Conservation (phyloP, 805 yeast species). For the Starmera caribaea region DNA sequence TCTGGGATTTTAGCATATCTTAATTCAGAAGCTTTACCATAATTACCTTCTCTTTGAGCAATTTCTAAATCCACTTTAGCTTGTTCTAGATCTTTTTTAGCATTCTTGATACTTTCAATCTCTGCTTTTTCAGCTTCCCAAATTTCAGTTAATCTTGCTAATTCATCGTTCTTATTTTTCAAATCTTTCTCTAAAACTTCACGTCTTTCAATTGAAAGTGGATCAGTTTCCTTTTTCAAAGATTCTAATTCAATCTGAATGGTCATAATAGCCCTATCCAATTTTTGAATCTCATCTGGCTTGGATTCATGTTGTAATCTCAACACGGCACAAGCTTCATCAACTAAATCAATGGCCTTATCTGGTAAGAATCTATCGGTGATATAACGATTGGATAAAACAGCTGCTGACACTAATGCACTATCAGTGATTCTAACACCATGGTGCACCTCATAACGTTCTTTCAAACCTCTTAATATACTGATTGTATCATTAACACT, state of each 20-base stretch:
- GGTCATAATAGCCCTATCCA: constrained; percentile 87
- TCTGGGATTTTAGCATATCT: constrained; percentile 84
- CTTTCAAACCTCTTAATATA: constrained; percentile 87
- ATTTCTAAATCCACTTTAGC: constrained; percentile 78
- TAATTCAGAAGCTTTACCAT: constrained; percentile 79
- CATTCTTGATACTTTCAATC: constrained; percentile 67
- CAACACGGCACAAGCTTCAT: constrained; percentile 94
- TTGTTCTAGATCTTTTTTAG: constrained; percentile 75
- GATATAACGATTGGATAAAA: constrained; percentile 80
- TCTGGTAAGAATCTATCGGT: constrained; percentile 91
- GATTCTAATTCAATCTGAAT: constrained; percentile 93
- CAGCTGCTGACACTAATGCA: constrained; percentile 90
- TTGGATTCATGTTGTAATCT: constrained; percentile 94
- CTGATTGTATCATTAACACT: constrained; percentile 85
- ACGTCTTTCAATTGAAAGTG: constrained; percentile 69
- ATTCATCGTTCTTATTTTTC: constrained; percentile 50
- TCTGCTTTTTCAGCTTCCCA: constrained; percentile 82
- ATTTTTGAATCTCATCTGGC: constrained; percentile 86
- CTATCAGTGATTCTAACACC: constrained; percentile 92
- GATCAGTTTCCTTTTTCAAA: constrained; percentile 84
- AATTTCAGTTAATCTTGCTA: constrained; percentile 59
- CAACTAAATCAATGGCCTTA: constrained; percentile 93
- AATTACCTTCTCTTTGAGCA: constrained; percentile 76
- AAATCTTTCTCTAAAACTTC: constrained; percentile 65
- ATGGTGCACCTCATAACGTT: constrained; percentile 92